A percentile compares a stretch with the other conserved stretches of the same genome.
phyloP scores from a whole-genome alignment of 176 grass and related monocot genomes.

The Urochloa ruziziensis region DNA sequence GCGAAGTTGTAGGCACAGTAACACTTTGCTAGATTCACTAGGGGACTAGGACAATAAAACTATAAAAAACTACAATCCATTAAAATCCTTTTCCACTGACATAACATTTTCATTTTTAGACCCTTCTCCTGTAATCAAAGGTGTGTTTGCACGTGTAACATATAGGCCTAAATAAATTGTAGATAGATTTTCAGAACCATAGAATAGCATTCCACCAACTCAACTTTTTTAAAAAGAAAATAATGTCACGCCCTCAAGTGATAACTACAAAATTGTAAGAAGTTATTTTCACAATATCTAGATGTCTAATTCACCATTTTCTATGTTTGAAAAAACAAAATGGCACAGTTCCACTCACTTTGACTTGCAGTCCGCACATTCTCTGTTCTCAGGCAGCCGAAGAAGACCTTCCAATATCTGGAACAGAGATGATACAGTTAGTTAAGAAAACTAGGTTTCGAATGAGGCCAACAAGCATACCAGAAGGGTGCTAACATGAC shows the following conservation, averaged over 20 bases:
- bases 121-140: neutral
- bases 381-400: slow-evolving; percentile 78
- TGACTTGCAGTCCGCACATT: slow-evolving; percentile 96
- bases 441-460: neutral
- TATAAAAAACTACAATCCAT: neutral
- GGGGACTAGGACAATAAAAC: neutral
- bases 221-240: too few relatives aligned
- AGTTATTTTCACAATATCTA: neutral
- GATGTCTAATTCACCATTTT: neutral
- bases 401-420: slow-evolving; percentile 89
- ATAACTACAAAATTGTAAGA: neutral
- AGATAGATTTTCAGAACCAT: neutral
- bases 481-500: neutral
- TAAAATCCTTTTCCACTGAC: neutral
- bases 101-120: neutral
- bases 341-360: slow-evolving; percentile 62
- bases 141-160: neutral
- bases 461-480: neutral
- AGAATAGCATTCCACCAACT: neutral
- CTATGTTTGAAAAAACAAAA: slow-evolving; percentile 4
- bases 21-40: neutral
- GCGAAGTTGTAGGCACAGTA: neutral
- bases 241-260: neutral
- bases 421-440: neutral
- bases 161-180: slow-evolving; percentile 13